Evolutionary conservation across 2,329 filamentous ascomycete species (phyloP).

Genomic region (Ceratocystis cubensis): DNA sequence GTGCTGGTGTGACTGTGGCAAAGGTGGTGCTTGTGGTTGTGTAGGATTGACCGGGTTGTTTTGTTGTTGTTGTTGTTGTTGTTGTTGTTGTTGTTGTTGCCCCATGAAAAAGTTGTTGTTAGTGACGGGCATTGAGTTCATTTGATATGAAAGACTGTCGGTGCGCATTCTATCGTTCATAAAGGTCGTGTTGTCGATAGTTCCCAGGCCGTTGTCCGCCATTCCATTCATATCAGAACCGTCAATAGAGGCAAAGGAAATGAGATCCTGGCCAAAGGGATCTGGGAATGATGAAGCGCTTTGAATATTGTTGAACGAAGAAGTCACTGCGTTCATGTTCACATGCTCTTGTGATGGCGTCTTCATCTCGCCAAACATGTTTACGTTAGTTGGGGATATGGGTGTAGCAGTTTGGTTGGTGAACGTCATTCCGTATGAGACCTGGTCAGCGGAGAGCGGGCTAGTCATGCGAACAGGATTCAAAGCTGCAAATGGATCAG

Average conservation of each 20-base stretch:
- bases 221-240: background rate
- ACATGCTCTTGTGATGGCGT: background rate
- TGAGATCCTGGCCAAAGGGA: constrained; percentile 11
- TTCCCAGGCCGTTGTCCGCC: background rate
- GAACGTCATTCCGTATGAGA: constrained; percentile 5
- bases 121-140: background rate
- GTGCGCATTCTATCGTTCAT: constrained; percentile 8
- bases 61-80: constrained; percentile 18
- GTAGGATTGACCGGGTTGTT: background rate
- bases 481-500: constrained; percentile 11
- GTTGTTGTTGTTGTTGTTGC: constrained; percentile 17
- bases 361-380: background rate
- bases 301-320: background rate
- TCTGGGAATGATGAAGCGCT: background rate
- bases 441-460: constrained; percentile 11
- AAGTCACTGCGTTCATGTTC: background rate
- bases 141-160: constrained; percentile 9
- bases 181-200: constrained; percentile 2
- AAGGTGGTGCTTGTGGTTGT: constrained; percentile 11
- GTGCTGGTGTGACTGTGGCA: constrained; percentile 9
- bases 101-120: constrained; percentile 14
- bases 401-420: background rate
- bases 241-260: constrained; percentile 8
- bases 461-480: constrained; percentile 11
- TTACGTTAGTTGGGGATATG: constrained; percentile 1